Conservation (phyloP, 768 basidiomycete genomes). For the Psilocybe cubensis region DNA sequence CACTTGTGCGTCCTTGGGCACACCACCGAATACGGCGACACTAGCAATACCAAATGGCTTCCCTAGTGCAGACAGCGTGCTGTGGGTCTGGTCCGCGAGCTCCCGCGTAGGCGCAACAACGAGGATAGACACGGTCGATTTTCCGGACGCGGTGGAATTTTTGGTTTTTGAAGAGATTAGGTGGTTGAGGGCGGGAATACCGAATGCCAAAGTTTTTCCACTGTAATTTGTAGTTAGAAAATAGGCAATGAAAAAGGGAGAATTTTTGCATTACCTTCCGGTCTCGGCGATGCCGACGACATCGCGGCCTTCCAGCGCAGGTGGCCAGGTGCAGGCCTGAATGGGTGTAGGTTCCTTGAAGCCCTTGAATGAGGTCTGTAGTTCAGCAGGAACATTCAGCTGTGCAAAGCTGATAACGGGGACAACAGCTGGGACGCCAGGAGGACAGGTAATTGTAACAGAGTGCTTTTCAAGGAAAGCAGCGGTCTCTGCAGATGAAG, state of each 20-base stretch:
- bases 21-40: slow-evolving; percentile 95
- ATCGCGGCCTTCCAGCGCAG: slow-evolving; percentile 79
- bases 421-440: slow-evolving; percentile 45
- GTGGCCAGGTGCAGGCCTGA: slow-evolving; percentile 95
- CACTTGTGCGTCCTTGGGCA: slow-evolving; percentile 84
- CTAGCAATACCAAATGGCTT: slow-evolving; percentile 75
- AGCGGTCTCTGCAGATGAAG: slow-evolving; percentile 44
- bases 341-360: slow-evolving; percentile 95
- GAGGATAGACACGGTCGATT: slow-evolving; percentile 59
- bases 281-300: slow-evolving; percentile 98
- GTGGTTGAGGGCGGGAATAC: slow-evolving; percentile 82
- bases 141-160: slow-evolving; percentile 29
- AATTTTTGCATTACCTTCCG: slow-evolving; percentile 58
- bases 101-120: slow-evolving; percentile 96
- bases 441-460: slow-evolving; percentile 69
- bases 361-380: slow-evolving; percentile 63
- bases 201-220: slow-evolving; percentile 97
- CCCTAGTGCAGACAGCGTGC: slow-evolving; percentile 75
- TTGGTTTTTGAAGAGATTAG: slow-evolving; percentile 48
- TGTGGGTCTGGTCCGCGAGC: slow-evolving; percentile 93
- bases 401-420: slow-evolving; percentile 81
- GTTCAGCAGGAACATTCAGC: slow-evolving; percentile 62
- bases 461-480: slow-evolving; percentile 74
- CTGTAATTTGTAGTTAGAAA: slow-evolving; percentile 37
- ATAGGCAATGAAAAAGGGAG: not conserved